Evolutionary conservation across 2,329 filamentous ascomycete species (phyloP), one percentile per base, ranked within the genome.

Genomic region (Arthrobotrys conoides): DNA sequence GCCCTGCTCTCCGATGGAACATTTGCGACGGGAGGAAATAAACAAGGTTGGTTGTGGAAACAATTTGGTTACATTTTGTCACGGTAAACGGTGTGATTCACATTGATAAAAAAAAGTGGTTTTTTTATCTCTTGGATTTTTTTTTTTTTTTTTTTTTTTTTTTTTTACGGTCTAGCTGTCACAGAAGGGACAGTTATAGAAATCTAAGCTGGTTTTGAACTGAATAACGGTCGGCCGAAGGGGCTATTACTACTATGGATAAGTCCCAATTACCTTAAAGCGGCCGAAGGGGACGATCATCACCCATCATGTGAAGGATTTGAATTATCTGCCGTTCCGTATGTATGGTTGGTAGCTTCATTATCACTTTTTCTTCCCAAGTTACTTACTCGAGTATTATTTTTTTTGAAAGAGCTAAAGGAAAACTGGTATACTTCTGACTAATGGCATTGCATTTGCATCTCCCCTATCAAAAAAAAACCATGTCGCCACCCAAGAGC

Each of bases 51-150:
- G 68, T 12, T 51, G 9, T n/a, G 27, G 27, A 30, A 30, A 30
- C 3, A 16, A 16, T 44, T 64, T 63, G 55, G 27, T 48, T 48
- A 65, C 59, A 22, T 30, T 64, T 5, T 59, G 65, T 64, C 10
- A 65, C 48, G 68, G 68, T 38, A 57, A 72, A 30, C 61, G 61
- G 61, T 20, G 53, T 75, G 71, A 53, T 75, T 75, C 64, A 75
- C 27, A 24, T 53, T 44, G n/a, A 46, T 46, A 46, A 46, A 20
- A 30, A 3, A 30, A 30, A 30, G 6, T 30, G 27, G 3, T 30
- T 66, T 20, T 59, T 72, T 16, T 27, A 2, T 57, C 38, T 61
- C 36, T 48, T 27, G 16, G 53, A 44, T 8, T 38, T 10, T 36
- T 18, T 1, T 22, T 14, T 59, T 12, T 41, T 41, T 44, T 22